A percentile compares a stretch with the other conserved stretches of the same genome.
Evolutionary conservation across 768 basidiomycete species (phyloP).

Genomic region (Phaeolepiota aurea): DNA sequence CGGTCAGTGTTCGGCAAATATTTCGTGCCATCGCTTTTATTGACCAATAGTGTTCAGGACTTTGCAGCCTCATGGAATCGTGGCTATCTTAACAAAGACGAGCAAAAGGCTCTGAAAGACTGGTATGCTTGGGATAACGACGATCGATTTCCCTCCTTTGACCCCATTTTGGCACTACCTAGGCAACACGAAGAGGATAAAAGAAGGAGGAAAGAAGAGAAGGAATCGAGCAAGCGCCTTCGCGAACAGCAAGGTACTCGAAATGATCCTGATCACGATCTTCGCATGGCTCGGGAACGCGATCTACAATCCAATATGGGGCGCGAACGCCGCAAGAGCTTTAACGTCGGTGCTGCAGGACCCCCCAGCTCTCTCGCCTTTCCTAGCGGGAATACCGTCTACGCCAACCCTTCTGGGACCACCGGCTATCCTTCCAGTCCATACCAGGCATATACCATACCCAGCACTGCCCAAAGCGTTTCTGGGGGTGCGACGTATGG

Average conservation of each 20-base stretch:
- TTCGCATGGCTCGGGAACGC: constrained; percentile 47
- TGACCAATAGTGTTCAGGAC: constrained; percentile 29
- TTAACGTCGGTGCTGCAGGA: constrained; percentile 30
- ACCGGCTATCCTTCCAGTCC: constrained; percentile 16
- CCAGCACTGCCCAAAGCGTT: constrained; percentile 7
- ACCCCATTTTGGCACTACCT: no score
- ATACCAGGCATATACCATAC: constrained; percentile 13
- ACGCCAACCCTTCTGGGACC: constrained; percentile 13
- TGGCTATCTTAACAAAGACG: constrained; percentile 26
- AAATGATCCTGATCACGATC: constrained; percentile 42
- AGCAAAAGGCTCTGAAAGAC: constrained; percentile 32
- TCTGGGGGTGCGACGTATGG: constrained; percentile 14
- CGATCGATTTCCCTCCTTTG: background rate
- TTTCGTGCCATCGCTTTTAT: background rate
- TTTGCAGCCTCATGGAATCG: constrained; percentile 52
- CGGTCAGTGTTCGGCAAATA: constrained; percentile 25
- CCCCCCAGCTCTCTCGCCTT: constrained; percentile 19
- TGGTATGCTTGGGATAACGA: constrained; percentile 37
- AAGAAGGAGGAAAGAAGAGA: constrained; percentile 36
- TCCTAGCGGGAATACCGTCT: constrained; percentile 15
- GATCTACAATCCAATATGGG: constrained; percentile 32
- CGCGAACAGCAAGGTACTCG: constrained; percentile 33
- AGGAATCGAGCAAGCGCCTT: constrained; percentile 31
- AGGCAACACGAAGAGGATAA: constrained; percentile 44
- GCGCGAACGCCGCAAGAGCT: constrained; percentile 48